Evolutionary conservation across 768 basidiomycete genomes (phyloP).

Genomic region (Flagelloscypha sp.): DNA sequence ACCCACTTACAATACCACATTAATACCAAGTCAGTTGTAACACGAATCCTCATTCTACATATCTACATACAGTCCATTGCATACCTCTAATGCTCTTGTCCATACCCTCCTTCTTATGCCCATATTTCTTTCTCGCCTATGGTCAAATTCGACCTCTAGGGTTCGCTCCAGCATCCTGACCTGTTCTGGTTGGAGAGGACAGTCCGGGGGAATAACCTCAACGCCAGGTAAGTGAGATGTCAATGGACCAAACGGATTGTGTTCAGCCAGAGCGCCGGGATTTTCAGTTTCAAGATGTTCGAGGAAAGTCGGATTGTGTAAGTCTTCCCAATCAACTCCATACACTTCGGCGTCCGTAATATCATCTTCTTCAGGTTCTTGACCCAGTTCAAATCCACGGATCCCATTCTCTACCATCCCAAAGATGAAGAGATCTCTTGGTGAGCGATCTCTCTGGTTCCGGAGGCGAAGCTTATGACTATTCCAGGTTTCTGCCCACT

Average conservation of each 20-base stretch:
- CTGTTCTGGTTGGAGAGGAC: neutral
- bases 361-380: conserved; percentile 3
- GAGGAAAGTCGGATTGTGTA: conserved; percentile 6
- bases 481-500: conserved; percentile 25
- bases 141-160: neutral
- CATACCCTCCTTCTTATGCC: neutral
- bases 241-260: conserved; percentile 7
- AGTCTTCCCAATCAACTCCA: conserved; percentile 12
- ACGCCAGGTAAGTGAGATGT: neutral
- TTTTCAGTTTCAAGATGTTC: conserved; percentile 8
- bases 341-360: conserved; percentile 6
- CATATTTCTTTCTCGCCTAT: neutral
- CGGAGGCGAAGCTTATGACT: conserved; percentile 13
- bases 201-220: neutral
- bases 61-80: conserved; percentile 1
- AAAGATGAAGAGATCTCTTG: conserved; percentile 14
- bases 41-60: too few species aligned
- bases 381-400: conserved; percentile 8
- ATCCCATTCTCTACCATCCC: conserved; percentile 12
- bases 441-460: conserved; percentile 7
- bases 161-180: neutral
- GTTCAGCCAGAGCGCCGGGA: conserved; percentile 6
- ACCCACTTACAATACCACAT: too few species aligned
- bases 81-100: conserved; percentile 1
- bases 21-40: too few species aligned